Evolutionary conservation across 2,329 filamentous ascomycete genomes (phyloP), one percentile per base, ranked within the genome.

Genomic region (Aspergillus carbonarius): DNA sequence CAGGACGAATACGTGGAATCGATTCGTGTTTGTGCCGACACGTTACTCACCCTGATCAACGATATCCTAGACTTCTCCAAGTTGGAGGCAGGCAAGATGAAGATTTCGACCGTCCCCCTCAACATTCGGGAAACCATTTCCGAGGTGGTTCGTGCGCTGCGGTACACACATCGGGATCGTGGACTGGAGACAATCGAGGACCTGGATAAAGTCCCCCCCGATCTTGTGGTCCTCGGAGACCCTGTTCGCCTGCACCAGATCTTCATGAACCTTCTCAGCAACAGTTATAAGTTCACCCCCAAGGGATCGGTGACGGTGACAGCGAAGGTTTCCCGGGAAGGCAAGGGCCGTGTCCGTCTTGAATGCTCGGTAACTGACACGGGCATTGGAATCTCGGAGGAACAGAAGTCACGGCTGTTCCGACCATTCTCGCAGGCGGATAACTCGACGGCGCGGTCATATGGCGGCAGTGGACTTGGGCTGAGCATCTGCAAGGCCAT

Each of bases 401-500:
- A 80, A 58, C 88, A 93, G 71, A 82, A 93, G 50, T 86, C 88
- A 60, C 95, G 95, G 62, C 83, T 97, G 1, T 97, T 97, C 82
- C 85, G 92, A 66, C 93, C 93, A 0, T 97, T 97, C 71, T 93
- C 90, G 56, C 93, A 97, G 75, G 93, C 93, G 1, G 93, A 97
- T 75, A 90, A 89, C 49, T 95, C 91, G 66, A 96, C 92, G 2
- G 92, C 92, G 55, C 83, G 93, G 54, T 95, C 92, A 70, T 97
- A 96, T 67, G 93, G 93, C 40, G 93, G 93, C 44, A 96, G 92
- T 65, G 93, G 93, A 23, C 85, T 97, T 2, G 93, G 93, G 1
- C 82, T 97, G 44, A 96, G 91, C 70, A 97, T 97, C 64, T 96
- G 93, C 83, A 96, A 96, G 76, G 93, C 91, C 0, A 86, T 97